phyloP scores from a whole-genome alignment of 176 grass and related monocot genomes.

The Aegilops sharonensis region DNA sequence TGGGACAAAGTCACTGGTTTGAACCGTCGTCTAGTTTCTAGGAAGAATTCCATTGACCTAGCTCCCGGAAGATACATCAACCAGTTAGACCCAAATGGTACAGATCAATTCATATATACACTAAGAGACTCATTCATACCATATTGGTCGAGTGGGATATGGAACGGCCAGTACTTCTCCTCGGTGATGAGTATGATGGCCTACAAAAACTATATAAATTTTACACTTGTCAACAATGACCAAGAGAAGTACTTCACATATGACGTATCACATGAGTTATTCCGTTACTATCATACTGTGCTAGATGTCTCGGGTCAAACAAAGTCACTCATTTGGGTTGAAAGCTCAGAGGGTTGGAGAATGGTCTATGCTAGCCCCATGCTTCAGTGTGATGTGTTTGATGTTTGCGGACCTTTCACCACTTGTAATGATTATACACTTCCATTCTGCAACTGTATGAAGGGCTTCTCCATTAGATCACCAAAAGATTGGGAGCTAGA shows the following conservation, averaged over 20 bases:
- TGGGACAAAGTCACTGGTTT: no score
- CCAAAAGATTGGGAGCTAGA: conserved; percentile 24
- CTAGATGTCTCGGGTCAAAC: conserved; percentile 38
- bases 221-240: conserved; percentile 9
- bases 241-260: conserved; percentile 10
- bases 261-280: neutral
- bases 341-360: neutral
- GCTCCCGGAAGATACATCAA: conserved; percentile 13
- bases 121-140: neutral
- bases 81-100: neutral
- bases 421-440: conserved; percentile 22
- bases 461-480: conserved; percentile 40
- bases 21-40: conserved; percentile 8
- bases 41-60: conserved; percentile 30
- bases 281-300: neutral
- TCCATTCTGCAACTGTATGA: conserved; percentile 39
- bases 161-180: conserved; percentile 40
- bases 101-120: no score
- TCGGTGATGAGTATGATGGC: neutral
- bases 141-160: conserved; percentile 29
- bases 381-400: conserved; percentile 29
- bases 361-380: neutral
- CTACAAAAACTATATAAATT: neutral
- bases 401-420: conserved; percentile 49
- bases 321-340: conserved; percentile 13